phyloP scores from a whole-genome alignment of 2,329 filamentous ascomycete species.

The Colletotrichum sp. region DNA sequence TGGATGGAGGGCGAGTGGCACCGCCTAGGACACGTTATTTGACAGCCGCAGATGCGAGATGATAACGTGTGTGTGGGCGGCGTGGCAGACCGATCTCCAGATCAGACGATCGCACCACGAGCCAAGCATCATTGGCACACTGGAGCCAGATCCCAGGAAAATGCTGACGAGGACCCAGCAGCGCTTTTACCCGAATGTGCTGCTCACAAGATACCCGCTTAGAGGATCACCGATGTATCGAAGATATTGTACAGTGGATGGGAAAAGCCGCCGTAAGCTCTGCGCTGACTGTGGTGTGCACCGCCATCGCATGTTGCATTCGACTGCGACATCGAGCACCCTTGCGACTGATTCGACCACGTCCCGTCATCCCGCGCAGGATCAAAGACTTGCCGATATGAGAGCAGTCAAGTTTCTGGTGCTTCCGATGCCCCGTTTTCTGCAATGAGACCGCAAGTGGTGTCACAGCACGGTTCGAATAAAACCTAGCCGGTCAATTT shows the following conservation, averaged over 20 bases:
- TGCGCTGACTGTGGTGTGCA: neutral
- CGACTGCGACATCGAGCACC: neutral
- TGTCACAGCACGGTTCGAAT: neutral
- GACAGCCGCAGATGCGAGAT: slow-evolving; percentile 7
- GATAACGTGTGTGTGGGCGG: slow-evolving; percentile 9
- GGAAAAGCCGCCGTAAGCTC: neutral
- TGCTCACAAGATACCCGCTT: neutral
- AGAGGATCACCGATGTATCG: neutral
- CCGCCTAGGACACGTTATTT: neutral
- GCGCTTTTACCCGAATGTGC: neutral
- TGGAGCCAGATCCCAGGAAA: slow-evolving; percentile 9
- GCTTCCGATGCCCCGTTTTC: neutral
- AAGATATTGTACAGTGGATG: neutral
- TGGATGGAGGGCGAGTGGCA: neutral
- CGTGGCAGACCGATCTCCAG: slow-evolving; percentile 23
- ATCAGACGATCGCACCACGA: slow-evolving; percentile 22
- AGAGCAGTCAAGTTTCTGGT: neutral
- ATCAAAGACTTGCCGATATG: neutral
- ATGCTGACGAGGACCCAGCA: neutral
- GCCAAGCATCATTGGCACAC: slow-evolving; percentile 14
- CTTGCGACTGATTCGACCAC: neutral
- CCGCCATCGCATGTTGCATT: neutral
- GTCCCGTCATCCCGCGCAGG: neutral
- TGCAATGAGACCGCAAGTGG: neutral
- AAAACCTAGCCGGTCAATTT: neutral